Conservation (phyloP, 2,329 filamentous ascomycete genomes). For the Pseudogymnoascus sp. region DNA sequence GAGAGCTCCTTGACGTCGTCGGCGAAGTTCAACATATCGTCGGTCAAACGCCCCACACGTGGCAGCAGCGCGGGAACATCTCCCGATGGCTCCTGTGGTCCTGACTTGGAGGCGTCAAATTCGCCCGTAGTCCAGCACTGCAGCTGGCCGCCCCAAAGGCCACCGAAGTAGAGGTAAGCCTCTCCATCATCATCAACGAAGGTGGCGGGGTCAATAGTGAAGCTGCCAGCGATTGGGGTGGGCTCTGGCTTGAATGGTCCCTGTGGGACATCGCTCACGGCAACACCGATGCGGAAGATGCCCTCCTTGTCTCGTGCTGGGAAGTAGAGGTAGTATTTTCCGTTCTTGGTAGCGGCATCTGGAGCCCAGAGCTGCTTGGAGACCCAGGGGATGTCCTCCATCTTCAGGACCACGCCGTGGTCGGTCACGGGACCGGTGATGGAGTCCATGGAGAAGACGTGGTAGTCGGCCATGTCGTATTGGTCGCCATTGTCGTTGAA, state of each 20-base stretch:
- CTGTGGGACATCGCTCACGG: slow-evolving; percentile 53
- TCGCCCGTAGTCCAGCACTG: slow-evolving; percentile 60
- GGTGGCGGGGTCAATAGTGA: slow-evolving; percentile 68
- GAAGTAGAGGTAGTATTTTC: slow-evolving; percentile 70
- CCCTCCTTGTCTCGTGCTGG: slow-evolving; percentile 63
- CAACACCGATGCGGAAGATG: slow-evolving; percentile 69
- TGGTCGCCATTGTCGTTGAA: slow-evolving; percentile 82
- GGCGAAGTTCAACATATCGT: slow-evolving; percentile 59
- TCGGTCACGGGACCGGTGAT: slow-evolving; percentile 56
- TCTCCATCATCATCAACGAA: slow-evolving; percentile 66
- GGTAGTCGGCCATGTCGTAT: slow-evolving; percentile 74
- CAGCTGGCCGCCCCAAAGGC: slow-evolving; percentile 73
- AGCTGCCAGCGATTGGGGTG: slow-evolving; percentile 58
- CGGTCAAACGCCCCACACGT: slow-evolving; percentile 55
- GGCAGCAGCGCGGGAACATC: slow-evolving; percentile 54
- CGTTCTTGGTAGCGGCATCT: slow-evolving; percentile 61
- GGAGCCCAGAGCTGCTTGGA: slow-evolving; percentile 76
- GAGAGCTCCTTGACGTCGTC: slow-evolving; percentile 49
- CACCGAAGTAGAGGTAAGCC: slow-evolving; percentile 68
- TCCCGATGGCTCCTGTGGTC: slow-evolving; percentile 52
- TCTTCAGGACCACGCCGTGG: slow-evolving; percentile 61
- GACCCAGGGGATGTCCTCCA: slow-evolving; percentile 65
- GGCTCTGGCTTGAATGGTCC: slow-evolving; percentile 63
- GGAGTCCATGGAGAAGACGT: slow-evolving; percentile 58
- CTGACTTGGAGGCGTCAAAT: slow-evolving; percentile 49